phyloP scores from a whole-genome alignment of 169 alveolate species.

The Babesia caballi region DNA sequence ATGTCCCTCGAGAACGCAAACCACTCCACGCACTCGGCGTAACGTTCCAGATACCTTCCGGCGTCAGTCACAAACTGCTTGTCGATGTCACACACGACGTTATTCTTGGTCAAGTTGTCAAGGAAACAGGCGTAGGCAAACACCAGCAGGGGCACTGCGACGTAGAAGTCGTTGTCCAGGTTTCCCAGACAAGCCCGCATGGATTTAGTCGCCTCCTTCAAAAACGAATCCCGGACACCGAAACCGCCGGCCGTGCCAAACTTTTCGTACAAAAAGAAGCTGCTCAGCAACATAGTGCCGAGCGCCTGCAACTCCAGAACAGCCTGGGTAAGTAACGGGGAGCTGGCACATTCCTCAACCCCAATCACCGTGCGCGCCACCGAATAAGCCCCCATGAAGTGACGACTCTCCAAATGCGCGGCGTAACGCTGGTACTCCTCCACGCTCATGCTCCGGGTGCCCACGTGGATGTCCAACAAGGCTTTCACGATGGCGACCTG shows the following conservation, averaged over 20 bases:
- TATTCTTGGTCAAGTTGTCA: neutral
- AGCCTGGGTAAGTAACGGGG: conserved; percentile 22
- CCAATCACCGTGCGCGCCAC: conserved; percentile 12
- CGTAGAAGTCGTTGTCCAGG: too few species aligned
- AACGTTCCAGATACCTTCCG: neutral
- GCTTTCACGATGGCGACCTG: conserved; percentile 24
- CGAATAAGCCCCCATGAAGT: conserved; percentile 4
- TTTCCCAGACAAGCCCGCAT: neutral
- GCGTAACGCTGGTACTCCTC: conserved; percentile 19
- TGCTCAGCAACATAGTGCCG: conserved; percentile 16
- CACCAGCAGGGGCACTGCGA: too few species aligned
- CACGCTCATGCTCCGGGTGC: conserved; percentile 18
- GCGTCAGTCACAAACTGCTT: neutral
- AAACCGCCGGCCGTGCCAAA: neutral
- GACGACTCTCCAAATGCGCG: neutral
- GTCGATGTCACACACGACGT: neutral
- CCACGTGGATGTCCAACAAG: conserved; percentile 16
- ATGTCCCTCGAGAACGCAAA: conserved; percentile 5
- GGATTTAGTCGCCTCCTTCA: neutral
- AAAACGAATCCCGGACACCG: neutral
- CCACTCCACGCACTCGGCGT: conserved; percentile 25
- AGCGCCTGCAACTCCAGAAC: conserved; percentile 17
- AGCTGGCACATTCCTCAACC: conserved; percentile 7
- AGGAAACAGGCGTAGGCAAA: conserved; percentile 11
- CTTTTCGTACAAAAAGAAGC: conserved; percentile 6